Evolutionary conservation across 1,284 basidiomycete genomes (phyloP).

Genomic region (Ceratobasidium sp.): DNA sequence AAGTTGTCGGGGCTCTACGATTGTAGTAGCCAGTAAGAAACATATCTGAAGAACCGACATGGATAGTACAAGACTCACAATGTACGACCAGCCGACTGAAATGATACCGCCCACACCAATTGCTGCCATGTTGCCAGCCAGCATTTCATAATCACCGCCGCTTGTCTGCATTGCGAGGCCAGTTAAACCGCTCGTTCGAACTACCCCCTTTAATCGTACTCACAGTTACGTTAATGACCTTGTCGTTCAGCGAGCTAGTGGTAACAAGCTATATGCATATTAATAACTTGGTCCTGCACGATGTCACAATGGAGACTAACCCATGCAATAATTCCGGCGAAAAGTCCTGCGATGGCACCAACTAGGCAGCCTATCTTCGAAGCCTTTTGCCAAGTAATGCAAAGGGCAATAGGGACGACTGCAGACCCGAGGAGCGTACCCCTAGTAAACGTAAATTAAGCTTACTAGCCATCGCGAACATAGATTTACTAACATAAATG

Average conservation of each 20-base stretch:
- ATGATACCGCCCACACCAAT: constrained; percentile 84
- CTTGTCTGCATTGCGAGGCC: constrained; percentile 46
- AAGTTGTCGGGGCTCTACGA: constrained; percentile 73
- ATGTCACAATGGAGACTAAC: not conserved
- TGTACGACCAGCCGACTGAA: constrained; percentile 65
- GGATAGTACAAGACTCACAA: constrained; percentile 54
- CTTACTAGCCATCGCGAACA: not conserved
- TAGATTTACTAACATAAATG: constrained; percentile 75
- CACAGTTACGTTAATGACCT: constrained; percentile 72
- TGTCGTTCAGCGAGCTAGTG: constrained; percentile 70
- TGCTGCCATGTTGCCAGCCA: constrained; percentile 86
- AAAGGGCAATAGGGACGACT: constrained; percentile 85
- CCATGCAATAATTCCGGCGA: constrained; percentile 74
- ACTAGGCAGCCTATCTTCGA: constrained; percentile 80
- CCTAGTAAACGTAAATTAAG: constrained; percentile 44
- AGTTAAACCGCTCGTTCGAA: not conserved
- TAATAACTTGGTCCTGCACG: not conserved
- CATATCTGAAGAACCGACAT: not conserved
- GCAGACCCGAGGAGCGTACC: constrained; percentile 73
- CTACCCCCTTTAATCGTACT: constrained; percentile 33
- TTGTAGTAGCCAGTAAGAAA: not conserved
- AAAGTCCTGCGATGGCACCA: constrained; percentile 75
- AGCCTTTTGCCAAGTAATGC: constrained; percentile 81
- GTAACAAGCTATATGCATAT: constrained; percentile 66
- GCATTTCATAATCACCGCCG: constrained; percentile 77